Base-by-base conservation (phyloP, 768 basidiomycete species). In the Sarcomyxa edulis region DNA sequence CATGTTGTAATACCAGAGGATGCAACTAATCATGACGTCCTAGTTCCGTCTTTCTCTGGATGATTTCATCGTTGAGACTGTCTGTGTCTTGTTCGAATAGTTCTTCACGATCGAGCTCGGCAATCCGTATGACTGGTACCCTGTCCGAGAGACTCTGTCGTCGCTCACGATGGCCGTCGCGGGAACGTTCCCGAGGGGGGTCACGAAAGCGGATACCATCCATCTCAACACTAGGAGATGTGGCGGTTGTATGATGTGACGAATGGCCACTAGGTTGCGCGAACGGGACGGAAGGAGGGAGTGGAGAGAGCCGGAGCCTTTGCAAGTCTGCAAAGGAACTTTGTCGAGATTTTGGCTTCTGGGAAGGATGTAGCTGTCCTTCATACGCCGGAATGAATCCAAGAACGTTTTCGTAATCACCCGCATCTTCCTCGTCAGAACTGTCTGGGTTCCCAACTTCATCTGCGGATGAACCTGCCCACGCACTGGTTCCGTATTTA, bases 371-470 rank as follows among this genome's bases (percentile, higher is more conserved):
- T 49, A 44, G 47, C 53, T 52, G 59, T 37, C 74, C 74, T 39
- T 76, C 76, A 37, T 73, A 66, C 7, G 61, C 49, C 14, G 71
- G 71, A 38, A 91, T 60, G 45, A 81, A 68, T 7, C 79, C 75
- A 33, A 91, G 72, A 32, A 93, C 85, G 59, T 94, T 78, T 56
- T 95, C 92, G 56, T 94, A 94, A 60, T 95, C 92, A 27, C 89
- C 91, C 33, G 77, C 74, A 35, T 90, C 89, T 53, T 93, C 90
- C 19, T 90, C 87, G 49, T 93, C 92, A 10, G 84, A 81, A 32
- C 76, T 79, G 35, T 84, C 81, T 0, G 88, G 87, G 6, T 84
- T 85, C 26, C 65, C 72, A 54, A 57, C 66, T 53, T 81, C 80
- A 34, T 75, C 78, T 50, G 60, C 65, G 27, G 59, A 60, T 21